Evolutionary conservation across 2,329 filamentous ascomycete species (phyloP), one percentile per base, ranked within the genome.

Genomic region (Teratosphaeria epicoccoides): DNA sequence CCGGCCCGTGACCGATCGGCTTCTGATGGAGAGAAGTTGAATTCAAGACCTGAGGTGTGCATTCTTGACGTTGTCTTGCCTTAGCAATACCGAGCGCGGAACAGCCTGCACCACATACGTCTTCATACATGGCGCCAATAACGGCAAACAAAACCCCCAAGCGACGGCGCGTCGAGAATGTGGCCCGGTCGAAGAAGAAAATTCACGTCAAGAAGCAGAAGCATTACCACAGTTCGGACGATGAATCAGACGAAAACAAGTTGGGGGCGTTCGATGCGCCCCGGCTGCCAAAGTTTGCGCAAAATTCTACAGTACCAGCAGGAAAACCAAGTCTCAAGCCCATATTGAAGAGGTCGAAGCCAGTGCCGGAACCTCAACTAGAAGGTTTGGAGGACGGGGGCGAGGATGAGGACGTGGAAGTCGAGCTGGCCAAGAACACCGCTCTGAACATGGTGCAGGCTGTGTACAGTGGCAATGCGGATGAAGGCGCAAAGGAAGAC

Each of bases 181-280:
- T 79, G 67, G 72, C 75, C 49, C 76, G 75, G 45, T 76, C 76
- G 60, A 72, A 74, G 24, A 75, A 75, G 63, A 71, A 70, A 59
- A 66, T 71, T 45, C 80, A 80, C 61, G 75, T 81, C 65, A 81
- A 79, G 67, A 81, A 84, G 65, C 71, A 70, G 58, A 70, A 74
- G 52, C 84, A 85, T 70, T 77, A 84, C 75, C 83, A 79, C 64
- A 83, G 79, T 26, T 78, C 78, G 53, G 79, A 82, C 44, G 77
- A 81, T 51, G 70, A 73, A 47, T 29, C 46, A 22, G 73, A 74
- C 69, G 58, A 56, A 33, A 57, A 50, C 14, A 52, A 51, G 24
- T 47, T 46, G 10, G 49, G 37, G 40, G 59, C 60, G 28, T 61
- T 55, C 3, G 61, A 64, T 58, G 61, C 61, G 45, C 61, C 61